These are phyloP conservation scores for Coprinopsis strossmayeri DNA, from an alignment of 768 basidiomycete species.

Conservation along the genomic window DNA sequence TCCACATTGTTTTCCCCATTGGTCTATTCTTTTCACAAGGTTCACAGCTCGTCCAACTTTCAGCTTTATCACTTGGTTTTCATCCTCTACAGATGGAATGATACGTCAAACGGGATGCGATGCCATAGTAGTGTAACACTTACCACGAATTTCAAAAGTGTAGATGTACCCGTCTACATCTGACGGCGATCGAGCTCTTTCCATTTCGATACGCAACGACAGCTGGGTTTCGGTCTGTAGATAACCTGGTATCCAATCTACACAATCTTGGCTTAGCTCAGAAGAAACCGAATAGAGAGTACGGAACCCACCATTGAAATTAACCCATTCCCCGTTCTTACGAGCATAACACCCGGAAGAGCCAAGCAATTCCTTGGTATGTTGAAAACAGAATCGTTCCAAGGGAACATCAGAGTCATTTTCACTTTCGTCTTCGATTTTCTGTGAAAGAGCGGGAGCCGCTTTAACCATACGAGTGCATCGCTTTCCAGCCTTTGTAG, in stretches of 20 bases:
- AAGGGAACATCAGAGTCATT: conserved; percentile 22
- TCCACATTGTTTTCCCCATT: conserved; percentile 79
- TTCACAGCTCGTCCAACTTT: conserved; percentile 80
- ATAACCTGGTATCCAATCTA: conserved; percentile 69
- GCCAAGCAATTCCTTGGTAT: conserved; percentile 40
- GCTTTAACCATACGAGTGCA: conserved; percentile 57
- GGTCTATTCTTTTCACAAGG: conserved; percentile 62
- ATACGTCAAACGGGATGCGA: background rate
- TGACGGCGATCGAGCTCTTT: conserved; percentile 40
- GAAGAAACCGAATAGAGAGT: conserved; percentile 6
- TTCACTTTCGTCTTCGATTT: conserved; percentile 24
- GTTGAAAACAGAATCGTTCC: conserved; percentile 56
- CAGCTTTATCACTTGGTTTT: conserved; percentile 44
- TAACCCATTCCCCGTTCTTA: conserved; percentile 44
- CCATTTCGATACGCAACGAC: conserved; percentile 41
- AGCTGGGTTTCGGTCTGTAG: conserved; percentile 55
- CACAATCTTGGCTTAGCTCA: conserved; percentile 9
- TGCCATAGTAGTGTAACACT: conserved; percentile 6
- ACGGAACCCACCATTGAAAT: conserved; percentile 44
- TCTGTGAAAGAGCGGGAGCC: conserved; percentile 19
- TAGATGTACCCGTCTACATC: conserved; percentile 79
- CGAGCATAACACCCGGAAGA: conserved; percentile 54
- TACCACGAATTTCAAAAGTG: conserved; percentile 73
- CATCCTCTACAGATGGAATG: conserved; percentile 10
- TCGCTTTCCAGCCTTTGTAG: conserved; percentile 56